Evolutionary conservation across 176 grass and related monocot species (phyloP), one percentile per base, ranked within the genome.

Genomic region (Rhynchospora tenuis): DNA sequence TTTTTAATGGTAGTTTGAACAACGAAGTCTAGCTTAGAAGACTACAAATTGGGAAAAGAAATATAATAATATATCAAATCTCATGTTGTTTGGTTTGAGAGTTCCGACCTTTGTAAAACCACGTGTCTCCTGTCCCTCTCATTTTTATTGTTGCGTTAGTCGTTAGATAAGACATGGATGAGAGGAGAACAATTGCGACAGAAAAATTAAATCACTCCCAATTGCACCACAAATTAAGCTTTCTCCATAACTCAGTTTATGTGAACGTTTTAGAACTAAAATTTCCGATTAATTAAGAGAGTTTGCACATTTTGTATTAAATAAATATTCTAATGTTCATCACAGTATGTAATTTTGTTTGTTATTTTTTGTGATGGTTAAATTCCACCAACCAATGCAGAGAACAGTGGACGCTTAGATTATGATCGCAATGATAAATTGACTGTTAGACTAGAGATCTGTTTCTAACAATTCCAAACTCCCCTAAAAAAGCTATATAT

Each of bases 91-190:
- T 60, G 9, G 42, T 24, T 81, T 38, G 3, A 38, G 33, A 38
- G 33, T 38, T 65, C 14, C 54, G 13, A 81, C 33, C 23, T 65
- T 81, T 65, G 79, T 66, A 82, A 82, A 48, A 20, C 80, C 80
- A 82, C 80, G 80, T 82, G 80, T 82, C 46, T 50, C 17, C 60
- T 81, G 80, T 82, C 61, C 8, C 20, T 82, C 31, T 67, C 80
- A 66, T 82, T 52, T 80, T 60, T 64, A 0, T 44, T 81, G 12
- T 60, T 58, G 58, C 48, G 48, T 76, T 31, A 28, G 73, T 52
- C 48, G 24, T 55, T 76, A 28, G 73, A 76, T 55, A 73, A 48
- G n/a, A 51, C 29, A 16, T 28, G 23, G n/a, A n/a, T n/a, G n/a
- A n/a, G n/a, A n/a, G n/a, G 26, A 68, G 29, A 68, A 52, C 2